Percentiles rank a stretch among this genome's conserved stretches.
Evolutionary conservation across 768 basidiomycete species (phyloP).

Genomic region (Ramaria rubella): DNA sequence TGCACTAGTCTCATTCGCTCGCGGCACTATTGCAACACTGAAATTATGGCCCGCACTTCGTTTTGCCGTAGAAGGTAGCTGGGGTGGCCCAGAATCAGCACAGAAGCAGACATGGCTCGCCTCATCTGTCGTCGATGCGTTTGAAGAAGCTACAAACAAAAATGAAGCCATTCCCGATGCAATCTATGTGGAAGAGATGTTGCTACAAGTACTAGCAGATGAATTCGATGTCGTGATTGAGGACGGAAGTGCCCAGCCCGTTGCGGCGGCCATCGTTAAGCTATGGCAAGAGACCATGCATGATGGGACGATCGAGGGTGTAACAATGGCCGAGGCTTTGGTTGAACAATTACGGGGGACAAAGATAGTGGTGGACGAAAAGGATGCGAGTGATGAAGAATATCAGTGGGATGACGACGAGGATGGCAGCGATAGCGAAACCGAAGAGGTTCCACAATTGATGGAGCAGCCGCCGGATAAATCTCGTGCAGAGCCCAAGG

Average conservation of each 20-base stretch:
- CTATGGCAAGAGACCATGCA: constrained; percentile 45
- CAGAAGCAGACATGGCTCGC: constrained; percentile 84
- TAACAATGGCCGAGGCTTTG: constrained; percentile 56
- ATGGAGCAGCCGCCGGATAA: constrained; percentile 31
- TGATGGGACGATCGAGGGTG: constrained; percentile 39
- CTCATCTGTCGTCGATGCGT: constrained; percentile 71
- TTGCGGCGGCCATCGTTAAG: constrained; percentile 65
- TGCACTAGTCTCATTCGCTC: constrained; percentile 68
- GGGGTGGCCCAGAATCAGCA: constrained; percentile 72
- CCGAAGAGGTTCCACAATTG: constrained; percentile 50
- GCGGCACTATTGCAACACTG: constrained; percentile 78
- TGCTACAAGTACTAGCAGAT: constrained; percentile 79
- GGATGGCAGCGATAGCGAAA: constrained; percentile 39
- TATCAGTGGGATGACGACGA: constrained; percentile 21
- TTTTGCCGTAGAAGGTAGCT: constrained; percentile 75
- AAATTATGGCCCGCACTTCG: constrained; percentile 80
- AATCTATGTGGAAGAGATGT: constrained; percentile 71
- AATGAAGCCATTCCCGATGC: constrained; percentile 50
- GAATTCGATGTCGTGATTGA: constrained; percentile 83
- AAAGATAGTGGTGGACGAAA: constrained; percentile 43
- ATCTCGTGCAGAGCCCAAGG: constrained; percentile 51
- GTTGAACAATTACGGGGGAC: constrained; percentile 55
- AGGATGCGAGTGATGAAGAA: constrained; percentile 30
- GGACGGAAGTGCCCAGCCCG: constrained; percentile 71
- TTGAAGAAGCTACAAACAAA: constrained; percentile 37